Evolutionary conservation across 2,329 filamentous ascomycete species (phyloP), one percentile per base, ranked within the genome.

Genomic region (Thermomyces lanuginosus): DNA sequence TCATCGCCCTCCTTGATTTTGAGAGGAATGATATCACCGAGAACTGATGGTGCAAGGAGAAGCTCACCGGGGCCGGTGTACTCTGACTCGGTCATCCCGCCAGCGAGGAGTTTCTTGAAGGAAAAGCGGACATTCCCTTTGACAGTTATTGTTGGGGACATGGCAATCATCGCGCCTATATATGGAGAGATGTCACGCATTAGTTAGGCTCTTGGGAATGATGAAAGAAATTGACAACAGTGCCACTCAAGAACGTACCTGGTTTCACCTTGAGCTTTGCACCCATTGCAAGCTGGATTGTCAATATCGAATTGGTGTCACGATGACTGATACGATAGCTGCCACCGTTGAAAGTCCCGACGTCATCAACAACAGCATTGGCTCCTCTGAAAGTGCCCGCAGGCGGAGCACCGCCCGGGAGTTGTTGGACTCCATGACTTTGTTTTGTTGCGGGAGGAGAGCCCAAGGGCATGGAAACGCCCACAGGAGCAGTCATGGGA

Each of bases 401-500:
- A 3, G 58, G 33, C 2, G 63, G 56, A 0, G 60, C 58, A 8
- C 56, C 56, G 11, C 56, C 56, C 2, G 55, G 49, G 9, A 56
- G 39, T 24, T 37, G 37, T 6, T 41, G 32, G n/a, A n/a, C n/a
- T n/a, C n/a, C n/a, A n/a, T n/a, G n/a, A n/a, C n/a, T n/a, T n/a
- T n/a, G n/a, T n/a, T n/a, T n/a, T n/a, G 32, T 33, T 4, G 42
- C 27, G 11, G 41, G 28, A 9, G 38, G 37, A 8, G 42, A 35
- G 27, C n/a, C n/a, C n/a, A n/a, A n/a, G n/a, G n/a, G n/a, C n/a
- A n/a, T n/a, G n/a, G n/a, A n/a, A n/a, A n/a, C n/a, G n/a, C n/a
- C n/a, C n/a, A n/a, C n/a, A n/a, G n/a, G n/a, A n/a, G n/a, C n/a
- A 89, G 80, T 44, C 84, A 95, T 46, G 67, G 89, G 83, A 93